These are phyloP conservation scores for Anethum foeniculum DNA, from an alignment of 140 eudicot species.

Conservation along the genomic window DNA sequence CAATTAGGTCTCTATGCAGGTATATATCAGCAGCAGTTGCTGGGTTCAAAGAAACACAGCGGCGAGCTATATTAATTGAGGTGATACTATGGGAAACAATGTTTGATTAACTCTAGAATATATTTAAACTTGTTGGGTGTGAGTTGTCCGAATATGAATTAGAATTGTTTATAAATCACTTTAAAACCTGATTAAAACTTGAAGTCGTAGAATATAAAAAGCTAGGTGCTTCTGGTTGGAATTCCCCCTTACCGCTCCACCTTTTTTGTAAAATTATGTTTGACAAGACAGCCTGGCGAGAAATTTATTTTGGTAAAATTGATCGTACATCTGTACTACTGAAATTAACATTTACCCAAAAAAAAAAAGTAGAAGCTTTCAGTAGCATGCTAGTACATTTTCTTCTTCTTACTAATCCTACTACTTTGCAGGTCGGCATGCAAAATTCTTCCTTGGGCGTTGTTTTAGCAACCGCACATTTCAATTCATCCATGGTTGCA, in stretches of 20 bases:
- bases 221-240: background rate
- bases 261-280: background rate
- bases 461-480: slow-evolving; percentile 79
- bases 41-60: slow-evolving; percentile 67
- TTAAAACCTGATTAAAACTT: background rate
- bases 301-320: background rate
- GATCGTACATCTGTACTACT: background rate
- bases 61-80: slow-evolving; percentile 85
- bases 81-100: slow-evolving; percentile 15
- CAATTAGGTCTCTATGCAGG: slow-evolving; percentile 31
- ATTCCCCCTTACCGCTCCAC: background rate
- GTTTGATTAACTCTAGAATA: background rate
- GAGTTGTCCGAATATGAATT: background rate
- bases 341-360: background rate
- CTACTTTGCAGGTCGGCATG: slow-evolving; percentile 75
- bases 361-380: background rate
- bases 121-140: background rate
- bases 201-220: background rate
- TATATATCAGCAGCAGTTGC: slow-evolving; percentile 57
- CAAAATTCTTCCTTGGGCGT: slow-evolving; percentile 87
- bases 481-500: slow-evolving; percentile 66
- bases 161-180: background rate
- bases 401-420: background rate
- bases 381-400: background rate
- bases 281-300: background rate